A percentile compares a stretch with the other conserved stretches of the same genome.
Evolutionary conservation across 2,329 filamentous ascomycete species (phyloP).

Genomic region (Bipolaris sorokiniana): DNA sequence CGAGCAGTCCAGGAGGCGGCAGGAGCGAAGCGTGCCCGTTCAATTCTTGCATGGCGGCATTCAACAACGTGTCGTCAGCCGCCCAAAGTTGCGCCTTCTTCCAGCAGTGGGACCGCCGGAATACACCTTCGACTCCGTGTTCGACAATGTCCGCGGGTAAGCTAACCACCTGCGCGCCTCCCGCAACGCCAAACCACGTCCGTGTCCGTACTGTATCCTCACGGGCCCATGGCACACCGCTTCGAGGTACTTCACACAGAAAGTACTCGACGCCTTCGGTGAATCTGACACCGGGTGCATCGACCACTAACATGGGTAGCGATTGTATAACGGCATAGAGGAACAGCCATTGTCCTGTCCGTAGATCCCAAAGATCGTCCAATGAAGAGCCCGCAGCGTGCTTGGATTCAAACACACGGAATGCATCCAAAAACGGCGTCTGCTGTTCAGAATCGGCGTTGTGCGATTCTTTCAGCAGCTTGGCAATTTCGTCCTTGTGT

Average conservation of each 20-base stretch:
- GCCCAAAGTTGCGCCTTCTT: conserved; percentile 67
- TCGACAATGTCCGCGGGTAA: conserved; percentile 69
- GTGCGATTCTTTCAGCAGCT: conserved; percentile 79
- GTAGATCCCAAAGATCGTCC: conserved; percentile 72
- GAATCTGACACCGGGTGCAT: conserved; percentile 72
- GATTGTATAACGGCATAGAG: conserved; percentile 79
- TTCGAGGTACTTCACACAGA: conserved; percentile 75
- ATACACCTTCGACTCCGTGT: conserved; percentile 71
- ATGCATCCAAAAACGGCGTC: conserved; percentile 71
- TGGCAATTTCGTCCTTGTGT: conserved; percentile 77
- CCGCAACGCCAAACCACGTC: conserved; percentile 77
- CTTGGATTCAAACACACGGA: conserved; percentile 73
- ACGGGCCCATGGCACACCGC: conserved; percentile 74
- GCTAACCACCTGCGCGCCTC: conserved; percentile 65
- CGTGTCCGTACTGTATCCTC: conserved; percentile 63
- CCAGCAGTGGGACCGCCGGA: conserved; percentile 74
- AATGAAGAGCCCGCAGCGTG: conserved; percentile 69
- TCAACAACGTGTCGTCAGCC: conserved; percentile 43
- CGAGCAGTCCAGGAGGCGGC: conserved; percentile 38
- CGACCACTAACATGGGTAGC: conserved; percentile 76
- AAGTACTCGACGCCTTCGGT: conserved; percentile 81
- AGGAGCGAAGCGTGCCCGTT: conserved; percentile 38
- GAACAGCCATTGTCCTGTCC: conserved; percentile 81
- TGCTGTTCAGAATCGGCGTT: conserved; percentile 72
- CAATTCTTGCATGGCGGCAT: conserved; percentile 45